phyloP scores from a whole-genome alignment of 441 rosid genomes.

The Kokia cookei region DNA sequence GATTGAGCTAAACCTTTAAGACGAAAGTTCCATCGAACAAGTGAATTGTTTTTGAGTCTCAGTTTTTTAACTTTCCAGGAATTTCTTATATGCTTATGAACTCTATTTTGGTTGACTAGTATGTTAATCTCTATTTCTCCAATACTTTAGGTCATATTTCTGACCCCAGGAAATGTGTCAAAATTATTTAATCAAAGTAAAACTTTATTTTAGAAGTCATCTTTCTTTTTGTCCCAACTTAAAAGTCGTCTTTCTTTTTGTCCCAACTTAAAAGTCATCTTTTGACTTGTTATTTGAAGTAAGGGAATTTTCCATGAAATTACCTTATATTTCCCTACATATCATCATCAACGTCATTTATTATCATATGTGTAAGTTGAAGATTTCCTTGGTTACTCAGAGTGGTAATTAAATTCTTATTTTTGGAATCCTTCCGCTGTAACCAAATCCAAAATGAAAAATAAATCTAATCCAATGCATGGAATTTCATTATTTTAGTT shows the following conservation, averaged over 20 bases:
- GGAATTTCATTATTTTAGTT: too few species aligned
- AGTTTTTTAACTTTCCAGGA: not conserved
- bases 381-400: too few species aligned
- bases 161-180: not conserved
- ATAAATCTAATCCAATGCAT: too few species aligned
- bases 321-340: not conserved
- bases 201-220: not conserved
- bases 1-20: not conserved
- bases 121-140: not conserved
- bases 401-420: too few species aligned
- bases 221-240: too few species aligned
- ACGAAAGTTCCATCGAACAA: not conserved
- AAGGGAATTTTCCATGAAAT: not conserved
- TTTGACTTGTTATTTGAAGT: not conserved
- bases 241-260: not conserved
- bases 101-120: not conserved
- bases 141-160: not conserved
- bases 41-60: not conserved
- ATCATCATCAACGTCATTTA: not conserved
- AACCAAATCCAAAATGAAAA: too few species aligned
- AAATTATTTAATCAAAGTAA: not conserved
- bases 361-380: too few species aligned
- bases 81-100: not conserved
- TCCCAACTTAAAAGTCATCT: not conserved
- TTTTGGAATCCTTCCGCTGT: too few species aligned